Evolutionary conservation across 805 yeast genomes (phyloP).

Genomic region (Naumovozyma dairenensis): DNA sequence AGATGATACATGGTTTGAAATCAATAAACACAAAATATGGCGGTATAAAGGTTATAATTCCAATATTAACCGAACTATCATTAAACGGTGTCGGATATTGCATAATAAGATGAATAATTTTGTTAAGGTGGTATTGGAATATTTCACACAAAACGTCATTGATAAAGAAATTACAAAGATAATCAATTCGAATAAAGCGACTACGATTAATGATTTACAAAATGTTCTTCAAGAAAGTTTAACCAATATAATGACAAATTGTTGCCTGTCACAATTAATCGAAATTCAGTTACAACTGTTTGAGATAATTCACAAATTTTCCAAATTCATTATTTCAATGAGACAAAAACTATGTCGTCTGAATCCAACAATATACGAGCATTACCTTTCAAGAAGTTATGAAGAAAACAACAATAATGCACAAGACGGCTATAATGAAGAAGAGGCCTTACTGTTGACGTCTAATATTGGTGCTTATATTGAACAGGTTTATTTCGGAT

Average conservation of each 20-base stretch:
- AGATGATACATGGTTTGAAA: conserved; percentile 64
- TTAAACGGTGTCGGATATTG: conserved; percentile 43
- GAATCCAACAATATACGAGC: conserved; percentile 11
- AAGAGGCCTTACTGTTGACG: conserved; percentile 8
- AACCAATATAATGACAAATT: conserved; percentile 24
- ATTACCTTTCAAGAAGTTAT: neutral
- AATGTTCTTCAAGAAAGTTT: conserved; percentile 15
- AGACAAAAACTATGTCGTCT: conserved; percentile 14
- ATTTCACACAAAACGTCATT: conserved; percentile 19
- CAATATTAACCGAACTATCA: conserved; percentile 43
- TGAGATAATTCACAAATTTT: conserved; percentile 25
- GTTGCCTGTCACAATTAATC: conserved; percentile 18
- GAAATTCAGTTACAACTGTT: conserved; percentile 24
- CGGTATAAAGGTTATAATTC: conserved; percentile 35
- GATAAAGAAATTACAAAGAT: conserved; percentile 12
- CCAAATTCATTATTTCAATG: conserved; percentile 24
- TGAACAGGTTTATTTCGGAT: conserved; percentile 6
- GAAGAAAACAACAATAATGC: neutral
- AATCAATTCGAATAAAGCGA: neutral
- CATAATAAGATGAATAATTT: conserved; percentile 36
- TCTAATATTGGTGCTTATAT: conserved; percentile 11
- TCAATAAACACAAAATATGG: conserved; percentile 56
- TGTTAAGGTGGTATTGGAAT: conserved; percentile 18
- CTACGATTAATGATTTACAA: conserved; percentile 14
- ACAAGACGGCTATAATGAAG: conserved; percentile 8